Conservation (phyloP, 179 eudicot genomes). For the Monotropa hypopitys region DNA sequence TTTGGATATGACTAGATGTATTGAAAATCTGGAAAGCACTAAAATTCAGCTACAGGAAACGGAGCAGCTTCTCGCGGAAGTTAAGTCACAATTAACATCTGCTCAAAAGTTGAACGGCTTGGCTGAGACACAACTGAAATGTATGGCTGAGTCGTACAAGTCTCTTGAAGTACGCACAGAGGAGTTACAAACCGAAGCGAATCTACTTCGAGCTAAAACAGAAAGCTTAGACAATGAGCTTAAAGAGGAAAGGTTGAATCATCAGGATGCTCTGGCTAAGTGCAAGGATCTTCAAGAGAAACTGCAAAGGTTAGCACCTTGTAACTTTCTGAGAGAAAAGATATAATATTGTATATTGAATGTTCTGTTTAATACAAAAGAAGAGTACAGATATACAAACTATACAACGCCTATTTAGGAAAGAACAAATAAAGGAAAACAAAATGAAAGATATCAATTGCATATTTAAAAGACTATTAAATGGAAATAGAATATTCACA, state of each 20-base stretch:
- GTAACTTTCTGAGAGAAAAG: no score
- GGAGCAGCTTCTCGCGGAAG: conserved; percentile 56
- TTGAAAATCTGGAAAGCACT: conserved; percentile 49
- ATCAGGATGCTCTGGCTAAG: conserved; percentile 54
- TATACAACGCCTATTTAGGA: no score
- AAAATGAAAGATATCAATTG: no score
- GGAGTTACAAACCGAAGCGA: conserved; percentile 57
- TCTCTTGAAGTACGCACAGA: conserved; percentile 71
- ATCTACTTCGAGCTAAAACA: conserved; percentile 35
- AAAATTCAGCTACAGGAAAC: conserved; percentile 55
- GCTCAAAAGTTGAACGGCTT: conserved; percentile 61
- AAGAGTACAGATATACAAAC: no score
- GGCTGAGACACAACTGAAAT: conserved; percentile 92
- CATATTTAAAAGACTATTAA: no score
- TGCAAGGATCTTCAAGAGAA: conserved; percentile 77
- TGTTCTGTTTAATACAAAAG: no score
- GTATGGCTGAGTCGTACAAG: conserved; percentile 95
- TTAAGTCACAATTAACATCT: conserved; percentile 54
- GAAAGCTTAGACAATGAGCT: conserved; percentile 56
- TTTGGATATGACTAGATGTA: conserved; percentile 44
- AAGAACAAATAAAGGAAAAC: no score
- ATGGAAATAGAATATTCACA: no score
- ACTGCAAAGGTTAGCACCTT: conserved; percentile 60
- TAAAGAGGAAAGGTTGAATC: conserved; percentile 47
- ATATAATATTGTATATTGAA: no score